A percentile compares a stretch with the other conserved stretches of the same genome.
phyloP scores from a whole-genome alignment of 345 rosid genomes.

The Bruguiera sexangula region DNA sequence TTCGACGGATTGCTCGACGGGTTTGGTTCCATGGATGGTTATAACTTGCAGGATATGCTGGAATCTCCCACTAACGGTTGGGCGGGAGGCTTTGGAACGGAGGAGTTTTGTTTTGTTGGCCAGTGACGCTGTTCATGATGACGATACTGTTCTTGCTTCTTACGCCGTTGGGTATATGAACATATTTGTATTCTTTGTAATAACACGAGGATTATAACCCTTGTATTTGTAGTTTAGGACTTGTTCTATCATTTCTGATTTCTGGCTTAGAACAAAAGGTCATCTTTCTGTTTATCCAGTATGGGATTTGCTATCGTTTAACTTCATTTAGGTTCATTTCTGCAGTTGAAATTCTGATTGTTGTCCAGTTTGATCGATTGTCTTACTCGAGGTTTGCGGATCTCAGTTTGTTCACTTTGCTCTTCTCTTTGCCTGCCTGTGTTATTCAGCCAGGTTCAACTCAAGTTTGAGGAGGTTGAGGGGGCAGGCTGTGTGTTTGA shows the following conservation, averaged over 20 bases:
- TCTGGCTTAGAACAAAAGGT: neutral
- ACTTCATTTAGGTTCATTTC: too few relatives aligned
- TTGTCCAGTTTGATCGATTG: too few relatives aligned
- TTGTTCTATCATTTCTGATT: neutral
- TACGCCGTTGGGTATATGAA: neutral
- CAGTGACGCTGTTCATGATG: neutral
- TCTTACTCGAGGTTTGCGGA: too few relatives aligned
- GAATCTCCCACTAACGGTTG: conserved; percentile 18
- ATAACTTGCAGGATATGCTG: conserved; percentile 40
- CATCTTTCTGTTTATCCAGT: neutral
- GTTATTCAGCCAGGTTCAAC: too few relatives aligned
- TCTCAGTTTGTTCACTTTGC: too few relatives aligned
- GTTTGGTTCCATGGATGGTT: conserved; percentile 38
- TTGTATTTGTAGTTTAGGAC: neutral
- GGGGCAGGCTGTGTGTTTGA: too few relatives aligned
- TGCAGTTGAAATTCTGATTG: too few relatives aligned
- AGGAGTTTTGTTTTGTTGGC: conserved; percentile 5
- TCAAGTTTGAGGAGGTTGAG: too few relatives aligned
- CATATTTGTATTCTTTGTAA: conserved; percentile 2
- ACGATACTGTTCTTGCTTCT: too few relatives aligned
- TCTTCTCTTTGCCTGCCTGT: too few relatives aligned
- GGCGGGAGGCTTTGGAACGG: conserved; percentile 4
- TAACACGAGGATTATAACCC: neutral
- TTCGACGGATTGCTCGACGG: conserved; percentile 48
- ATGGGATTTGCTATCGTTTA: too few relatives aligned